Evolutionary conservation across 805 yeast species (phyloP).

Genomic region (Cyberlindnera xishuangbannaensis): DNA sequence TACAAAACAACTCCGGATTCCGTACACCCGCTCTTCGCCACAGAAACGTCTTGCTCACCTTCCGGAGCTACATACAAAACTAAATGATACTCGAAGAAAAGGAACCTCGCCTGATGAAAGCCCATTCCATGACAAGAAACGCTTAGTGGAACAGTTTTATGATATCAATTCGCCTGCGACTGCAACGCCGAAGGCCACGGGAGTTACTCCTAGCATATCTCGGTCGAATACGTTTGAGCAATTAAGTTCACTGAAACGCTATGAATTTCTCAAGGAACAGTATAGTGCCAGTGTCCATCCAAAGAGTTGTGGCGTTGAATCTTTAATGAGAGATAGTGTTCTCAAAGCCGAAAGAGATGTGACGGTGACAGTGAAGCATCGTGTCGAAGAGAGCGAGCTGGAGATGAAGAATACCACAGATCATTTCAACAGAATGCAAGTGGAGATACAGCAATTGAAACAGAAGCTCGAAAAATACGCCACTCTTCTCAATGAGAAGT

Average conservation of each 20-base stretch:
- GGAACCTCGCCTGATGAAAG: slow-evolving; percentile 5
- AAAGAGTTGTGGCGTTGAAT: background rate
- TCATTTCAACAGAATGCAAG: slow-evolving; percentile 5
- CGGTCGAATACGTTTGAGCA: slow-evolving; percentile 7
- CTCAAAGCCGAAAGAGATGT: slow-evolving; percentile 2
- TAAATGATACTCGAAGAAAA: no score
- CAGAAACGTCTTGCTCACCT: slow-evolving; percentile 2
- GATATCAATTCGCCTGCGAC: slow-evolving; percentile 4
- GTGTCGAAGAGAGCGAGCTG: slow-evolving; percentile 7
- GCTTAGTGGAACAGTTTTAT: slow-evolving; percentile 21
- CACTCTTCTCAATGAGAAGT: slow-evolving; percentile 2
- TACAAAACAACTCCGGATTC: slow-evolving; percentile 13
- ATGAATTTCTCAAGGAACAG: slow-evolving; percentile 5
- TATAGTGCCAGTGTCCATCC: background rate
- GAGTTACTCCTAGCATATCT: slow-evolving; percentile 6
- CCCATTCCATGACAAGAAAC: slow-evolving; percentile 7
- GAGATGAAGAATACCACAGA: slow-evolving; percentile 3
- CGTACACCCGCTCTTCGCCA: slow-evolving; percentile 8
- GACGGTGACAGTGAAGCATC: slow-evolving; percentile 3
- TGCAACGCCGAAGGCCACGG: slow-evolving; percentile 2
- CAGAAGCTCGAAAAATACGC: slow-evolving; percentile 3
- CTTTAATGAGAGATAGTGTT: slow-evolving; percentile 2
- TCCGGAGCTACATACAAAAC: slow-evolving; percentile 6
- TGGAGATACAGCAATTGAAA: slow-evolving; percentile 6
- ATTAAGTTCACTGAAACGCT: background rate